phyloP scores from a whole-genome alignment of 2,329 filamentous ascomycete genomes.

The Microdochium bolleyi region DNA sequence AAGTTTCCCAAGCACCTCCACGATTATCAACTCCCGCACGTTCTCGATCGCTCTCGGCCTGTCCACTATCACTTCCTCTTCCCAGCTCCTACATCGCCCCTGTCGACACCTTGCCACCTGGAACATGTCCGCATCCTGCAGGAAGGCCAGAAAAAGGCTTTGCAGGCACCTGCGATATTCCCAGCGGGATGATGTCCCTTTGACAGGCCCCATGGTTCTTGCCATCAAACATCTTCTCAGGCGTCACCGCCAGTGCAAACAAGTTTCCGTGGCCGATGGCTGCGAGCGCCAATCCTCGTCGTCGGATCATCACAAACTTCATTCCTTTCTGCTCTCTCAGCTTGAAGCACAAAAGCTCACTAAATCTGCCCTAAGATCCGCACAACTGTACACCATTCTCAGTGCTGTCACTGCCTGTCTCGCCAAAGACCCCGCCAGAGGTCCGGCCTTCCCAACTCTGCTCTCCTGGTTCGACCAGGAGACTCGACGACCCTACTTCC shows the following conservation, averaged over 20 bases:
- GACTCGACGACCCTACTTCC: slow-evolving; percentile 26
- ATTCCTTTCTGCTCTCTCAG: slow-evolving; percentile 31
- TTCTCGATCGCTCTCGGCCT: neutral
- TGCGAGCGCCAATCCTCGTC: neutral
- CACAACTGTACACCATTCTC: slow-evolving; percentile 21
- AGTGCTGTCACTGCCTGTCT: slow-evolving; percentile 11
- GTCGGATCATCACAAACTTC: slow-evolving; percentile 6
- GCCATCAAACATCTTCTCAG: neutral
- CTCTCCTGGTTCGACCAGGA: slow-evolving; percentile 27
- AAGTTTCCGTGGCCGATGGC: slow-evolving; percentile 3
- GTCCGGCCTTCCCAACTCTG: slow-evolving; percentile 23
- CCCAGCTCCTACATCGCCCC: neutral
- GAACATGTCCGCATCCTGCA: neutral
- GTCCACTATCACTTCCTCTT: neutral
- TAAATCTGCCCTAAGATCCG: slow-evolving; percentile 19
- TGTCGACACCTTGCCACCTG: slow-evolving; percentile 2
- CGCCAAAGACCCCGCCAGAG: slow-evolving; percentile 7
- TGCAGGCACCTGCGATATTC: neutral
- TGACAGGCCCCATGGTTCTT: neutral
- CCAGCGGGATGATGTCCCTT: neutral
- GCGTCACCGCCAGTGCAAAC: slow-evolving; percentile 3
- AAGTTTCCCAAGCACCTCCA: neutral
- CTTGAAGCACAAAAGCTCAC: slow-evolving; percentile 28
- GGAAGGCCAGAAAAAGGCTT: neutral
- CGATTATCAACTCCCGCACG: neutral